Conservation (phyloP, 495 filamentous ascomycete genomes). For the Aspergillus nanangensis region DNA sequence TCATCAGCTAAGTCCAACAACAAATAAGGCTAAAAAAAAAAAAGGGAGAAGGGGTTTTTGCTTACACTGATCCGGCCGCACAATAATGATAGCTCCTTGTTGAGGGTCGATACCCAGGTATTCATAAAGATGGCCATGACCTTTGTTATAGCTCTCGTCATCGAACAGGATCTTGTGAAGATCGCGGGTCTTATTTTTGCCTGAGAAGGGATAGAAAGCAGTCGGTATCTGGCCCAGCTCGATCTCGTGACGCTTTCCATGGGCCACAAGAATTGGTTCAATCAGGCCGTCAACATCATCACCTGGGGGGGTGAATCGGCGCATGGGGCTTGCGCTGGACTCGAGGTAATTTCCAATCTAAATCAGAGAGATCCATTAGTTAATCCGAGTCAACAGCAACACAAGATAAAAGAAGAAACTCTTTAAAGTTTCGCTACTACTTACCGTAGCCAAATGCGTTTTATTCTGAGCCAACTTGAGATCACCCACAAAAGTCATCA, state of each 20-base stretch:
- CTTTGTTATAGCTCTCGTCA: slow-evolving; percentile 60
- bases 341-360: slow-evolving; percentile 36
- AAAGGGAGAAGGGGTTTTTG: slow-evolving; percentile 1
- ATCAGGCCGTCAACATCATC: slow-evolving; percentile 54
- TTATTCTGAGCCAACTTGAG: slow-evolving; percentile 34
- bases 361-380: no score
- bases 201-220: slow-evolving; percentile 55
- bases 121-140: slow-evolving; percentile 60
- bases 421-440: slow-evolving; percentile 8
- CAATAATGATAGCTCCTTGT: slow-evolving; percentile 52
- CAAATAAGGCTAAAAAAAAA: no score
- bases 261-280: slow-evolving; percentile 53
- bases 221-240: slow-evolving; percentile 55
- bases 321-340: slow-evolving; percentile 29
- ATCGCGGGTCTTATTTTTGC: slow-evolving; percentile 56
- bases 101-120: slow-evolving; percentile 50
- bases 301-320: slow-evolving; percentile 38
- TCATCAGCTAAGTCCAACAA: neutral
- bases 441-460: slow-evolving; percentile 38
- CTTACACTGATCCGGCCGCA: slow-evolving; percentile 68
- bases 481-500: slow-evolving; percentile 54
- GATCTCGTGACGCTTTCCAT: slow-evolving; percentile 45
- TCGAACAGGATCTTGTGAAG: slow-evolving; percentile 62
- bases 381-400: no score
- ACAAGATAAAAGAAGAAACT: neutral